Base-by-base conservation (phyloP, 352 stramenopile genomes). In the Ochromonadaceae sp. region DNA sequence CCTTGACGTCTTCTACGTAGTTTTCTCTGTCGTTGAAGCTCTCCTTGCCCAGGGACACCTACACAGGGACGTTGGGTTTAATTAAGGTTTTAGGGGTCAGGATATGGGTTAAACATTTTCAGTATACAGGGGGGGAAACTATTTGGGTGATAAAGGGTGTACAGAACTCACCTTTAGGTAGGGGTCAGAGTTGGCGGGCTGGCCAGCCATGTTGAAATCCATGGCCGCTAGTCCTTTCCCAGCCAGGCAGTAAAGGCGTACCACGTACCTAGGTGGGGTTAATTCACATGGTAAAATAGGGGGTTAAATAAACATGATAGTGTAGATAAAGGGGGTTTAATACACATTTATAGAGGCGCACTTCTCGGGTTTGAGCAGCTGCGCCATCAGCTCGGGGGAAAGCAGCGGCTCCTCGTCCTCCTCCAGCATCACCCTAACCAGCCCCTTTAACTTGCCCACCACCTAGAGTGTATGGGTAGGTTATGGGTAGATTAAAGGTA, bases 381-480 rank as follows among this genome's bases (percentile, higher is more conserved):
- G 77, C 30, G 77, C 50, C 52, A 60, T 60, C 17, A 60, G 26
- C 4, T 47, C 55, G 28, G 38, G 38, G 20, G 34, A 28, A 28
- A 63, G 41, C 1, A 63, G 26, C 17, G 55, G 40, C 30, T 82
- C 57, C n/a, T 14, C 57, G 30, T 87, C 77, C 22, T 71, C 69
- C 40, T 76, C 77, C 28, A 82, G 78, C 0, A 89, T 68, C 25
- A 94, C 67, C 22, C 86, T 80, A 41, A 92, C 76, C 25, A 91
- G 71, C 26, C 83, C 84, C 71, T 94, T 94, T 60, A 94, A 91
- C 39, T 80, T 78, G 12, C 84, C 86, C 14, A 91, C 81, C 0
- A 73, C 39, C 65, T 75, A 36, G 67, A 72, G 36, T 67, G 71
- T 60, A 34, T 2, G 28, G 22, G 39, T 42, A 42, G 48, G 22